A percentile compares a stretch with the other conserved stretches of the same genome.
These are phyloP conservation scores for Pisolithus tinctorius DNA, from an alignment of 768 basidiomycete genomes.

Conservation along the genomic window DNA sequence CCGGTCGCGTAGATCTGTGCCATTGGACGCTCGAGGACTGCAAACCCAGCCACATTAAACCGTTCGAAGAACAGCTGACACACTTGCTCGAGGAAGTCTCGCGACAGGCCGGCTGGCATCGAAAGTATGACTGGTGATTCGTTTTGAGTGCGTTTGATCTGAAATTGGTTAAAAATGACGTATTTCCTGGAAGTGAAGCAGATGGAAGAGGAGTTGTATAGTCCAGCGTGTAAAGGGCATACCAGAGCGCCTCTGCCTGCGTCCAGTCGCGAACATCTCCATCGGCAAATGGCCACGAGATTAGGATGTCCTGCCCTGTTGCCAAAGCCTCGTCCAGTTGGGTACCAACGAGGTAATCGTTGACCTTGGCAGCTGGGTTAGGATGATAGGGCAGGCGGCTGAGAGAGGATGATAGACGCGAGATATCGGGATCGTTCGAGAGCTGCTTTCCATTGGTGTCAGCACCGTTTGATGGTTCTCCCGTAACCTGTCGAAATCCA, in stretches of 20 bases:
- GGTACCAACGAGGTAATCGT: conserved; percentile 77
- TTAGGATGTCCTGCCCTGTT: conserved; percentile 61
- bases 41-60: conserved; percentile 82
- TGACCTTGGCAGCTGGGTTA: conserved; percentile 44
- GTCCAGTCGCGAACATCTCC: conserved; percentile 70
- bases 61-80: conserved; percentile 89
- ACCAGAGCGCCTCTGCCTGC: conserved; percentile 90
- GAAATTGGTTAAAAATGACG: conserved; percentile 66
- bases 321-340: conserved; percentile 76
- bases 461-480: conserved; percentile 25
- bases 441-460: conserved; percentile 18
- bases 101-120: conserved; percentile 57
- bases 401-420: conserved; percentile 35
- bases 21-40: conserved; percentile 76
- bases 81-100: conserved; percentile 61
- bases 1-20: conserved; percentile 78
- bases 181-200: conserved; percentile 58
- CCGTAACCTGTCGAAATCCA: conserved; percentile 47
- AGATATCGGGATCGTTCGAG: conserved; percentile 16
- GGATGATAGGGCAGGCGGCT: conserved; percentile 41
- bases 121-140: conserved; percentile 82
- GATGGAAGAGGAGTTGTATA: conserved; percentile 3
- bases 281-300: conserved; percentile 81
- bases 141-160: conserved; percentile 76
- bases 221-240: conserved; percentile 20